Percentiles rank a stretch among this genome's conserved stretches.
phyloP scores from a whole-genome alignment of 164 flowering plant species.

The Vitis labrusca region DNA sequence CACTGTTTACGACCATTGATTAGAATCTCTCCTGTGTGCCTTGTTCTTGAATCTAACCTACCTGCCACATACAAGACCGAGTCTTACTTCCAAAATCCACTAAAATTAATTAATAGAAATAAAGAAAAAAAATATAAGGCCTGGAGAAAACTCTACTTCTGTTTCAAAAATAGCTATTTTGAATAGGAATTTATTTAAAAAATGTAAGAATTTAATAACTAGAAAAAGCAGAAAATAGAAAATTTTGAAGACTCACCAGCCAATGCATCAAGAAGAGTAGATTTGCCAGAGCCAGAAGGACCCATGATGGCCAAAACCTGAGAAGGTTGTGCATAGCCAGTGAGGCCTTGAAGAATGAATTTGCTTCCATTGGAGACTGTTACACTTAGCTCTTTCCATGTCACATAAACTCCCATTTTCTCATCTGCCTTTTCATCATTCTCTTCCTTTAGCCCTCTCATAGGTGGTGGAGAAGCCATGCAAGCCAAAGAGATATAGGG shows the following conservation, averaged over 20 bases:
- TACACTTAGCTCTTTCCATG: conserved; percentile 10
- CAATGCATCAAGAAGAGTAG: conserved; percentile 13
- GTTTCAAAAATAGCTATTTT: too few species aligned
- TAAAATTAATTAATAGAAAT: too few species aligned
- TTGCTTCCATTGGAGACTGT: conserved; percentile 2
- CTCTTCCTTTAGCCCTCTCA: not conserved
- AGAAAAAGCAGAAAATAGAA: not conserved
- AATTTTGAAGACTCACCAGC: conserved; percentile 2
- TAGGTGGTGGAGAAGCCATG: too few species aligned
- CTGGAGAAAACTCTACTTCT: too few species aligned
- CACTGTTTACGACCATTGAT: conserved; percentile 38
- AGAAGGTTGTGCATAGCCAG: conserved; percentile 7
- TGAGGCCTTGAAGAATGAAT: conserved; percentile 5
- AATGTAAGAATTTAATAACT: too few species aligned
- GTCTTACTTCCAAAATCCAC: too few species aligned
- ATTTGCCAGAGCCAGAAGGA: conserved; percentile 11
- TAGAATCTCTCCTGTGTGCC: conserved; percentile 39
- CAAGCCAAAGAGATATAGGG: too few species aligned
- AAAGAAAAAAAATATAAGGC: too few species aligned
- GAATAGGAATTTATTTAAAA: too few species aligned
- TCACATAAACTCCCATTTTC: not conserved
- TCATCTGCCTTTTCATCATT: not conserved
- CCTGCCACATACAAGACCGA: conserved; percentile 23
- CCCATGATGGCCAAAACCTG: conserved; percentile 10
- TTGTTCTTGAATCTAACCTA: conserved; percentile 29